Evolutionary conservation across 139 green algal genomes (phyloP).

Genomic region (Chlorella sp.): DNA sequence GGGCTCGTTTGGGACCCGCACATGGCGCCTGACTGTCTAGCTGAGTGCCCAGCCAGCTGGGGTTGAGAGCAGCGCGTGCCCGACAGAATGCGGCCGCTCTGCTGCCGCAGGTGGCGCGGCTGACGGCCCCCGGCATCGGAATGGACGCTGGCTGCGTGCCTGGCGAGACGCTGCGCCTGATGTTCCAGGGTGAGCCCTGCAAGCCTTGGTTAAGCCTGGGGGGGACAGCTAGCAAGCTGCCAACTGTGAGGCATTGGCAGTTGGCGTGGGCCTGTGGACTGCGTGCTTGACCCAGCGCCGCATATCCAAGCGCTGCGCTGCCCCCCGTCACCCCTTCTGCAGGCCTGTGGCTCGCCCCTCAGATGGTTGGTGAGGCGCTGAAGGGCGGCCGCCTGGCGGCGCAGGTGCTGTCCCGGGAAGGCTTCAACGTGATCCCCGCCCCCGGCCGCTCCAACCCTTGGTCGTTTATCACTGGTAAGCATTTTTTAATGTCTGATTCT

Average conservation of each 20-base stretch:
- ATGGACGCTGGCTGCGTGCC: constrained; percentile 81
- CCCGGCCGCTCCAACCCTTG: constrained; percentile 38
- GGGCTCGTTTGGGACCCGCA: too few relatives aligned
- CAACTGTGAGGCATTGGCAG: too few relatives aligned
- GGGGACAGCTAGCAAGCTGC: too few relatives aligned
- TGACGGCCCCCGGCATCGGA: constrained; percentile 89
- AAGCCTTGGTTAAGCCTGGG: too few relatives aligned
- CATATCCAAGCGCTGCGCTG: too few relatives aligned
- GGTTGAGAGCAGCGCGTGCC: too few relatives aligned
- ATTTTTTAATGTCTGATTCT: too few relatives aligned
- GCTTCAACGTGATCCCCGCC: constrained; percentile 64
- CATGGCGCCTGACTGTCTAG: too few relatives aligned
- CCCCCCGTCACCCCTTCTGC: too few relatives aligned
- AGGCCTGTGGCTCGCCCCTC: constrained; percentile 55
- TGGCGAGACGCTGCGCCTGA: constrained; percentile 76
- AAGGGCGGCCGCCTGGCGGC: constrained; percentile 92
- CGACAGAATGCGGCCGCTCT: too few relatives aligned
- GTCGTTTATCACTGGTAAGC: constrained; percentile 75
- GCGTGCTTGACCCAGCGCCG: neutral
- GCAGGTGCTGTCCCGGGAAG: constrained; percentile 62
- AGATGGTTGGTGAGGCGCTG: constrained; percentile 92
- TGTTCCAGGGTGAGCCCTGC: constrained; percentile 72
- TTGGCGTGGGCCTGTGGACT: too few relatives aligned
- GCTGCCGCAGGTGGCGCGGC: constrained; percentile 53
- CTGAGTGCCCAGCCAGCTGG: too few relatives aligned